Evolutionary conservation across 805 yeast species (phyloP), one percentile per base, ranked within the genome.

Genomic region (Candida sphagnicola): DNA sequence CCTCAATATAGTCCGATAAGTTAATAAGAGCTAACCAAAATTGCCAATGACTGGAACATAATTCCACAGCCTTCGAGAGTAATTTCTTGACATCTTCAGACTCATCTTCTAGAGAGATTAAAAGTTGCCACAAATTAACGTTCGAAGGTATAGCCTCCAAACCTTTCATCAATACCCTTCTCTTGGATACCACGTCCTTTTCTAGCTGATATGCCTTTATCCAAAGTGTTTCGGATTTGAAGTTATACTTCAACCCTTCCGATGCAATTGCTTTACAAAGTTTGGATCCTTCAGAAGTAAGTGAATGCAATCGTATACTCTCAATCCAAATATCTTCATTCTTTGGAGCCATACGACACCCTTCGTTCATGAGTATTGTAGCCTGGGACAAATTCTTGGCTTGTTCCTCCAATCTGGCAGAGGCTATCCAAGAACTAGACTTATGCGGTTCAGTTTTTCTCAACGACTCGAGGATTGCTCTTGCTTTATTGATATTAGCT

Each of bases 301-400:
- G 51, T 3, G 59, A 59, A 51, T 87, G 79, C 10, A 90, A 61
- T 34, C 86, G 69, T 4, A 91, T 65, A 51, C 75, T 82, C 45
- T 86, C 95, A 5, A 90, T 57, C 99, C 99, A 91, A 0, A 89
- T 67, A 10, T 77, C 83, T 42, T 81, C 95, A 47, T 70, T 76
- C 28, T 62, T 65, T 0, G 89, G 86, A 46, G 90, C 78, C 31
- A 65, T 65, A 4, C 63, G 66, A 51, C 96, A 85, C 2, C 95
- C 99, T 53, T 85, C 78, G n/a, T 67, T 68, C 5, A 89, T 81
- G 12, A 85, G 44, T 16, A 60, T 61, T 38, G 74, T 73, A 0
- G 98, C 96, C 11, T 59, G 59, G 4, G 61, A 61, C 38, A 67
- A 65, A 37, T 78, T 79, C 31, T 71, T 70, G 1, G 81, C 82